Conservation (phyloP, 2,329 filamentous ascomycete species). For the Fusarium cyanostomum region DNA sequence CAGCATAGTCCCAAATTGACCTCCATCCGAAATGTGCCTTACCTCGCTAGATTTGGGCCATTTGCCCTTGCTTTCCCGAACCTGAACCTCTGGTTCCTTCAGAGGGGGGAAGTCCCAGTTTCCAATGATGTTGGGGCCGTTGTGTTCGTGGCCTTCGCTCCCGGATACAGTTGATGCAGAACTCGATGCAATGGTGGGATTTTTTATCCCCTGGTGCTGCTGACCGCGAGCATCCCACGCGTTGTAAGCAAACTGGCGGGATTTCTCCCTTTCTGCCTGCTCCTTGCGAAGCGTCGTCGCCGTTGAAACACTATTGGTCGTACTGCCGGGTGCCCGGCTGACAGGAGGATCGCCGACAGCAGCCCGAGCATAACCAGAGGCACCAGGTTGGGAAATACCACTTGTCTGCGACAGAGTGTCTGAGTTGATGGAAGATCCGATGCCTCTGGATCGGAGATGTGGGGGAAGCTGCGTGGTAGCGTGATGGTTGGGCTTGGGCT, state of each 20-base stretch:
- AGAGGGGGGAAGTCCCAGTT: conserved; percentile 12
- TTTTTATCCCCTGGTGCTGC: conserved; percentile 35
- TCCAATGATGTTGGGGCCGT: conserved; percentile 22
- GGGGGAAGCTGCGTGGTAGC: too few species aligned
- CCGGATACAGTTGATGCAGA: conserved; percentile 16
- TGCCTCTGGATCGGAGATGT: too few species aligned
- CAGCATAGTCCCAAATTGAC: not conserved
- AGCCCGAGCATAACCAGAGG: too few species aligned
- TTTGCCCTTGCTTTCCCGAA: conserved; percentile 17
- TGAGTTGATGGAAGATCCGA: too few species aligned
- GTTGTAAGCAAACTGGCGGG: conserved; percentile 37
- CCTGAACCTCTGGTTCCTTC: not conserved
- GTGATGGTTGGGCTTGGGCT: too few species aligned
- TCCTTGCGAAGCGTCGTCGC: conserved; percentile 43
- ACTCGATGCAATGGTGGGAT: conserved; percentile 35
- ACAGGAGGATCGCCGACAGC: not conserved
- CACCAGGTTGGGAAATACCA: too few species aligned
- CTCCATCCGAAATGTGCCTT: not conserved
- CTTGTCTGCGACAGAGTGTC: too few species aligned
- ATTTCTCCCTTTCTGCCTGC: conserved; percentile 1
- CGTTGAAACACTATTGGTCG: conserved; percentile 41
- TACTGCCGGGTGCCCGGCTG: not conserved
- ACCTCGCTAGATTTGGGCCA: conserved; percentile 42
- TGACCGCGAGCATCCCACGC: conserved; percentile 46
- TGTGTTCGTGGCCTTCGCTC: not conserved